Base-by-base conservation (phyloP, 805 yeast genomes). In the baker's yeast (Saccharomyces cerevisiae) region DNA sequence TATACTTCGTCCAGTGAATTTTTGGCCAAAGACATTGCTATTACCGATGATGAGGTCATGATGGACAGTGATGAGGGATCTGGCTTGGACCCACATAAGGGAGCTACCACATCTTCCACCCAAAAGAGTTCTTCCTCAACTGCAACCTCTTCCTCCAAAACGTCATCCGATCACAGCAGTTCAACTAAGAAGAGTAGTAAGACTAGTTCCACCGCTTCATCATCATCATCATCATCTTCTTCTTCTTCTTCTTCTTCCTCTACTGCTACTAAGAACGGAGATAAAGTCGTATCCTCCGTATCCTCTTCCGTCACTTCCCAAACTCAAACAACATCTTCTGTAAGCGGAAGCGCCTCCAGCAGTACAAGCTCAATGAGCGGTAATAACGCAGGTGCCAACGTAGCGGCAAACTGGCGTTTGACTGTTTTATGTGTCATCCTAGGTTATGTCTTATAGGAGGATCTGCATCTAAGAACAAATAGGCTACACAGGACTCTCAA, bases 1-100 rank as follows among this genome's bases (percentile, higher is more conserved):
- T 87, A 76, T 74, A 81, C 81, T 47, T 75, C 68, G 63, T 61
- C 76, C 31, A 76, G 72, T 57, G 76, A 77, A 55, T 76, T 74
- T 61, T 72, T 55, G n/a, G 73, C 75, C 48, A 79, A 76, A 48
- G 71, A 73, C 52, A 73, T 91, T 48, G 76, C 75, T 63, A 76
- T 90, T 63, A 80, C 91, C 21, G 81, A 85, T 65, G 80, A 82
- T 50, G 73, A 74, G 61, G 80, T 90, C 4, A 71, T 78, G 63
- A 71, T 90, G 56, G 86, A 81, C 13, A 76, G 80, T 47, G 64
- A 69, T n/a, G 82, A 78, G 30, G 87, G 83, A 30, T 74, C 84
- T 29, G 97, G 97, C 10, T 72, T 81, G 50, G 78, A 87, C 61
- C 82, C 83, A 17, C 74, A 77, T 50, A 61, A 59, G n/a, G 65